Conservation (phyloP, 805 yeast genomes). For the Candida saitoana region DNA sequence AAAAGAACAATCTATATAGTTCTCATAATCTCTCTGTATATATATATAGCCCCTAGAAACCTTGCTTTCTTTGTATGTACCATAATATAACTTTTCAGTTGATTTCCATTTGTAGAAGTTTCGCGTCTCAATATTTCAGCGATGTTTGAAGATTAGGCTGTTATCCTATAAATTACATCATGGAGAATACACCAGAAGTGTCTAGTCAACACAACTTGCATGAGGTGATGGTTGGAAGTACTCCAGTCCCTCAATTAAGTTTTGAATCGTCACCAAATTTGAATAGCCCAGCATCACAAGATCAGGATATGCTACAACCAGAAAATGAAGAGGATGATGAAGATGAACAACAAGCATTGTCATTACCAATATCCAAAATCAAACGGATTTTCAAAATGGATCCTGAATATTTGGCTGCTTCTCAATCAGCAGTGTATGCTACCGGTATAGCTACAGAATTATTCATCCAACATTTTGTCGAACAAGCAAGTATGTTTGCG, state of each 20-base stretch:
- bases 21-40: too few relatives aligned
- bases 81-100: slow-evolving; percentile 3
- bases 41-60: not conserved
- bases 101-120: too few relatives aligned
- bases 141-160: too few relatives aligned
- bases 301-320: slow-evolving; percentile 5
- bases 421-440: slow-evolving; percentile 69
- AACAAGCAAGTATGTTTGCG: slow-evolving; percentile 65
- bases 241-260: slow-evolving; percentile 1
- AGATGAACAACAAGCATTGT: slow-evolving; percentile 23
- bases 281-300: slow-evolving; percentile 9
- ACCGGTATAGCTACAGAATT: slow-evolving; percentile 76
- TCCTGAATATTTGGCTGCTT: slow-evolving; percentile 64
- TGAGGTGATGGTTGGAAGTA: not conserved
- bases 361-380: slow-evolving; percentile 63
- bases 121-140: too few relatives aligned
- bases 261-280: slow-evolving; percentile 6
- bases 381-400: slow-evolving; percentile 72
- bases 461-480: slow-evolving; percentile 65
- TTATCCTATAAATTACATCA: too few relatives aligned
- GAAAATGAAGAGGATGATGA: slow-evolving; percentile 17
- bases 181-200: not conserved
- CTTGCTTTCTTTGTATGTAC: slow-evolving; percentile 3
- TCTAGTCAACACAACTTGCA: not conserved
- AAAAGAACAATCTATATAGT: too few relatives aligned